Base-by-base conservation (phyloP, 2,329 filamentous ascomycete genomes). In the Talaromyces sp. region DNA sequence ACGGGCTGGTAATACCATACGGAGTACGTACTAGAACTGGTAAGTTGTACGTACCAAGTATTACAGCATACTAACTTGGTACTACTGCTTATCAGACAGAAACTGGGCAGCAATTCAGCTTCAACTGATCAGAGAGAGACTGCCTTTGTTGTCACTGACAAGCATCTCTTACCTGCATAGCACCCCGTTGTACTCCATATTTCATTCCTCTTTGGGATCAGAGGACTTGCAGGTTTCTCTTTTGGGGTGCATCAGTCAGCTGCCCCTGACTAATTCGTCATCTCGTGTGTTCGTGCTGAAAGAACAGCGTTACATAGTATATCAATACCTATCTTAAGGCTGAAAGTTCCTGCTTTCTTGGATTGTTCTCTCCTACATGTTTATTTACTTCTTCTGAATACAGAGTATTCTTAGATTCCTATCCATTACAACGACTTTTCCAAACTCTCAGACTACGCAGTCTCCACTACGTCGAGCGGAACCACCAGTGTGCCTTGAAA, bases 401-500 rank as follows among this genome's bases (percentile, higher is more conserved):
- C 27, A 31, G 27, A 31, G 27, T 31, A 31, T 31, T 31, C 27
- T 31, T 3, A 31, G 7, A 31, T 6, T 6, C 27, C 27, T 52
- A 11, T n/a, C 47, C 24, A 35, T 41, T 57, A 14, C 24, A 10
- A 39, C 35, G 16, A 14, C 6, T 39, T 6, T 37, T 13, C n/a
- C 5, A 16, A 3, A 13, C 31, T 4, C 39, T 2, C 6, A 45
- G 22, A 14, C 41, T 33, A 19, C n/a, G 3, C 14, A 57, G 57
- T 47, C 41, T 48, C 57, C 57, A 52, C 60, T 39, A 27, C 45
- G 3, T 8, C n/a, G n/a, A 56, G 52, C 60, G 35, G 60, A 54
- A 43, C 47, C 22, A 14, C 59, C 59, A 22, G 43, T 33, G 59
- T 61, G 47, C 60, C 59, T 52, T 61, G 59, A 59, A 43, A 19